These are phyloP conservation scores for Hansenula sp. DNA, from an alignment of 1,139 yeast genomes.

Conservation along the genomic window DNA sequence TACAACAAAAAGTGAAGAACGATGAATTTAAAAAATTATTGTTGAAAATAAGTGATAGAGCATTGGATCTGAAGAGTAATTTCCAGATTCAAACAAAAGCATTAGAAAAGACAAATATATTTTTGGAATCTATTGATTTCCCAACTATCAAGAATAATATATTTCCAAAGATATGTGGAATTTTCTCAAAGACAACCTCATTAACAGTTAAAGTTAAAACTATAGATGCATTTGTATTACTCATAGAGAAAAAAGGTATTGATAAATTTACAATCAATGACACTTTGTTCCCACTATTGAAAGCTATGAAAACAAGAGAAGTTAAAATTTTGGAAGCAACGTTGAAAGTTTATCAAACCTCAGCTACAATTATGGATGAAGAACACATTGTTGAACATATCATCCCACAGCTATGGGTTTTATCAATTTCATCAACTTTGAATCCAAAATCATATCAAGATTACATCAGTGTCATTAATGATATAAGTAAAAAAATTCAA, in stretches of 20 bases:
- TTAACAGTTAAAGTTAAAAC: constrained; percentile 72
- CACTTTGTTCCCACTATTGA: constrained; percentile 70
- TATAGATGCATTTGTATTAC: constrained; percentile 54
- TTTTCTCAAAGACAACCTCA: constrained; percentile 81
- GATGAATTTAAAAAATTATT: constrained; percentile 36
- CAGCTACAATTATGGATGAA: constrained; percentile 36
- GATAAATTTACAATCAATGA: constrained; percentile 74
- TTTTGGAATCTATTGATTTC: constrained; percentile 56
- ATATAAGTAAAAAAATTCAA: constrained; percentile 34
- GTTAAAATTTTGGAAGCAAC: constrained; percentile 58
- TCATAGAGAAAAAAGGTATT: constrained; percentile 56
- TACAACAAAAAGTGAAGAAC: constrained; percentile 47
- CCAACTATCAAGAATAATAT: constrained; percentile 68
- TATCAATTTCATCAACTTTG: constrained; percentile 43
- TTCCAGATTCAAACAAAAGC: constrained; percentile 53
- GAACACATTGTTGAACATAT: constrained; percentile 40
- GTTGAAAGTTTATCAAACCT: constrained; percentile 45
- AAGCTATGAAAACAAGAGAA: constrained; percentile 73
- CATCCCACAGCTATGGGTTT: constrained; percentile 45
- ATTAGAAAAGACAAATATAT: constrained; percentile 39
- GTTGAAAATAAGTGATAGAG: constrained; percentile 20
- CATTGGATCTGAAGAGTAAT: constrained; percentile 18
- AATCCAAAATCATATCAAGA: constrained; percentile 35
- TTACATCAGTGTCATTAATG: constrained; percentile 32
- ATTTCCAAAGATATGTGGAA: constrained; percentile 65